Conservation (phyloP, 495 filamentous ascomycete species). For the Talaromyces wortmannii region DNA sequence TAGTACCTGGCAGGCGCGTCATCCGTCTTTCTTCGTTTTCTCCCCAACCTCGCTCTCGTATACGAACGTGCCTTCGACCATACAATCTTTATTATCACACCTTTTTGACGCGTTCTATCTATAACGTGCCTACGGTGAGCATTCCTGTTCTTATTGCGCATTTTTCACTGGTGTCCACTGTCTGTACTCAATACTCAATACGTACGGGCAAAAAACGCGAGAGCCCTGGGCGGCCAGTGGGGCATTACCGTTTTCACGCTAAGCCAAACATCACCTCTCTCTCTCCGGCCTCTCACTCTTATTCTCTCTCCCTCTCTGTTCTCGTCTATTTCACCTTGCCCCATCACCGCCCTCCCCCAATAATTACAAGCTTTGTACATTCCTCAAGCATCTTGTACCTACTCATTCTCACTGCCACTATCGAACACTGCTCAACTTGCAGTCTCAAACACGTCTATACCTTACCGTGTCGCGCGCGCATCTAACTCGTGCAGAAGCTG, state of each 20-base stretch:
- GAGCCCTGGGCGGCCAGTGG: slow-evolving; percentile 21
- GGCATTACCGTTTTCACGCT: slow-evolving; percentile 39
- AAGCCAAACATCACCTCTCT: slow-evolving; percentile 43
- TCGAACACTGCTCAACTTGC: slow-evolving; percentile 1
- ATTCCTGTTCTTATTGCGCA: background rate
- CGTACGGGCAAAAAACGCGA: background rate
- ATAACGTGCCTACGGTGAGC: background rate
- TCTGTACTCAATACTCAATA: background rate
- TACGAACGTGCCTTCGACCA: background rate
- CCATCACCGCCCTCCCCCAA: background rate
- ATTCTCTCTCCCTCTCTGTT: background rate
- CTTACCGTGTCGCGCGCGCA: slow-evolving; percentile 13
- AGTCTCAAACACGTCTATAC: background rate
- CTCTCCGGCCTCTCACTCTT: background rate
- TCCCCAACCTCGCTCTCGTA: background rate
- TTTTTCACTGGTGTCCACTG: background rate
- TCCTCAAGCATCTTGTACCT: slow-evolving; percentile 16
- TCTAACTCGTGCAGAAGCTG: slow-evolving; percentile 8
- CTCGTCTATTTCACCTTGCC: no score
- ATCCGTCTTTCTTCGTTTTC: background rate
- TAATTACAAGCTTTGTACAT: slow-evolving; percentile 1
- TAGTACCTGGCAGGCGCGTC: background rate
- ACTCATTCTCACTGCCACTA: slow-evolving; percentile 2
- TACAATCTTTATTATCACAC: background rate
- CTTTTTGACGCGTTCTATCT: background rate